These are phyloP conservation scores for Mastigamoeba balamuthi DNA, from an alignment of 78 protist genomes.

Conservation along the genomic window DNA sequence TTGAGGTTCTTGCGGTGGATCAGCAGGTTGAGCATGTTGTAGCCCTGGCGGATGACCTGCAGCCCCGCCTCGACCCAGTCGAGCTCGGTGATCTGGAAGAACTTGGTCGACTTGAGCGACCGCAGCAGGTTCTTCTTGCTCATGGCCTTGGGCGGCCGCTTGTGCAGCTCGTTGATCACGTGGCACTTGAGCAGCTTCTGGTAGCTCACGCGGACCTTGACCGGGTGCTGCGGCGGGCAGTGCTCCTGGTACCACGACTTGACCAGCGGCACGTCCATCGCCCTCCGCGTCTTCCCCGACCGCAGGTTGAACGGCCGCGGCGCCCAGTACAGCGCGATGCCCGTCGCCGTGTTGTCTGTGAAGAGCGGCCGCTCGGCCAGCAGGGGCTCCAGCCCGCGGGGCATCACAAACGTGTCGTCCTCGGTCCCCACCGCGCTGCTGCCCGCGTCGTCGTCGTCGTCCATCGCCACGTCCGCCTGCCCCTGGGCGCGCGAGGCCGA, in stretches of 20 bases:
- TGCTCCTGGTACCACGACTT: slow-evolving; percentile 91
- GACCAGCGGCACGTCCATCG: slow-evolving; percentile 94
- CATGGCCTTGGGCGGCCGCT: slow-evolving; percentile 70
- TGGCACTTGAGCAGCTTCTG: slow-evolving; percentile 96
- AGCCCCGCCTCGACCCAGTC: slow-evolving; percentile 99
- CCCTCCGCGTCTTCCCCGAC: slow-evolving; percentile 83
- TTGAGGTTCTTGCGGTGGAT: slow-evolving; percentile 96
- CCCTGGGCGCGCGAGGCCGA: background rate
- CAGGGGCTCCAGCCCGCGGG: slow-evolving; percentile 45
- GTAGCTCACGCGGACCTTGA: slow-evolving; percentile 92
- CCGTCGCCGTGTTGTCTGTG: slow-evolving; percentile 84
- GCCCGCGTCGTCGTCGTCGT: background rate
- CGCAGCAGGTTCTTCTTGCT: slow-evolving; percentile 75
- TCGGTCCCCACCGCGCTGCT: slow-evolving; percentile 1
- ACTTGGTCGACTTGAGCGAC: slow-evolving; percentile 84
- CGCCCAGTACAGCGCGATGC: slow-evolving; percentile 91
- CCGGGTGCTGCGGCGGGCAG: slow-evolving; percentile 90
- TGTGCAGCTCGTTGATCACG: slow-evolving; percentile 84
- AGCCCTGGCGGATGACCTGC: slow-evolving; percentile 99
- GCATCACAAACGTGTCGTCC: slow-evolving; percentile 36
- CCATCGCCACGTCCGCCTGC: background rate
- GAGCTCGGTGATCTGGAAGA: slow-evolving; percentile 92
- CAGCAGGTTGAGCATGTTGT: slow-evolving; percentile 98
- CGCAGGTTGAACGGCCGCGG: slow-evolving; percentile 93
- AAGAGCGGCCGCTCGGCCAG: slow-evolving; percentile 49